Conservation (phyloP, 2,329 filamentous ascomycete genomes). For the Gnomoniopsis smithogilvyi region DNA sequence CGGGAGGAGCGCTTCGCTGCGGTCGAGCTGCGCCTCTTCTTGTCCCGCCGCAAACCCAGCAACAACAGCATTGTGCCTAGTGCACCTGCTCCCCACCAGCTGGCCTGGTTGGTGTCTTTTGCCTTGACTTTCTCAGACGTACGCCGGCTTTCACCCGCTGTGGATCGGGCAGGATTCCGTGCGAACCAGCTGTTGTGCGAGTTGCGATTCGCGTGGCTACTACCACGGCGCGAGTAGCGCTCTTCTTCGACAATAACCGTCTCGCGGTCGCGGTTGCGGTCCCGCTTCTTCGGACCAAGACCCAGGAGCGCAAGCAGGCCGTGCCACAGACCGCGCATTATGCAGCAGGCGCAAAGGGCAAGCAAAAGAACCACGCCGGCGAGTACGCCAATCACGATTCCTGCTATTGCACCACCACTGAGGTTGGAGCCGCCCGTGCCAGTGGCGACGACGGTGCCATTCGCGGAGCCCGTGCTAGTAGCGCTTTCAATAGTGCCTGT, state of each 20-base stretch:
- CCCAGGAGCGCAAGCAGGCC: slow-evolving; percentile 59
- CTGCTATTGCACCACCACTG: slow-evolving; percentile 72
- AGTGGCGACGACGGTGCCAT: slow-evolving; percentile 34
- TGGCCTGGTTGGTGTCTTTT: slow-evolving; percentile 40
- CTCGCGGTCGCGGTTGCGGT: slow-evolving; percentile 40
- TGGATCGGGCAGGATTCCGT: slow-evolving; percentile 36
- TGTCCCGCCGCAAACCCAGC: slow-evolving; percentile 50
- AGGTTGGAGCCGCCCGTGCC: slow-evolving; percentile 40
- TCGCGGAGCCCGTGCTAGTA: slow-evolving; percentile 38
- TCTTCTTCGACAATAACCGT: slow-evolving; percentile 55
- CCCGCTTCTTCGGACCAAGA: slow-evolving; percentile 45
- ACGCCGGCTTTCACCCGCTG: slow-evolving; percentile 38
- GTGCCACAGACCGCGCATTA: slow-evolving; percentile 60
- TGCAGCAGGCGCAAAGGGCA: slow-evolving; percentile 73
- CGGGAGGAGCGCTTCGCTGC: slow-evolving; percentile 25
- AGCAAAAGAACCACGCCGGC: slow-evolving; percentile 64
- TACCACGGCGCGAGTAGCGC: slow-evolving; percentile 51
- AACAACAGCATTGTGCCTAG: slow-evolving; percentile 50
- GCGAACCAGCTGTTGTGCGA: slow-evolving; percentile 16
- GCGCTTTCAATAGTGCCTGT: slow-evolving; percentile 50
- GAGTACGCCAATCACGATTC: slow-evolving; percentile 74
- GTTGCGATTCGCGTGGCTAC: slow-evolving; percentile 31
- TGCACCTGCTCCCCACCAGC: slow-evolving; percentile 52
- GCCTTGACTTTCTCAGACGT: slow-evolving; percentile 33
- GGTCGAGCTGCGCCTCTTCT: slow-evolving; percentile 42